phyloP scores from a whole-genome alignment of 202 grass and related monocot species.

The Setaria viridis region DNA sequence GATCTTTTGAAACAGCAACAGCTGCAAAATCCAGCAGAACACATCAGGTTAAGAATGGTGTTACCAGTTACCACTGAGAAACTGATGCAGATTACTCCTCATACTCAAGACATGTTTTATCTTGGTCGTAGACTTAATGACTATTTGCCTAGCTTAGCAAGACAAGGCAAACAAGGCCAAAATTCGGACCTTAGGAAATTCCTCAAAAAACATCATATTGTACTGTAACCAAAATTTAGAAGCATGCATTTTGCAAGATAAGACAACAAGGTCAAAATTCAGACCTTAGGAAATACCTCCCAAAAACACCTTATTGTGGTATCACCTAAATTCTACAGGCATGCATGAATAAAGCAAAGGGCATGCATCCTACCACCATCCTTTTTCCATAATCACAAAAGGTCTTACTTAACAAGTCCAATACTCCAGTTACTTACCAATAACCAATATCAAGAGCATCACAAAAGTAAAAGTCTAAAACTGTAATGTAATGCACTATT shows the following conservation, averaged over 20 bases:
- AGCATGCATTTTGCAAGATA: not conserved
- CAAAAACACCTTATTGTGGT: not conserved
- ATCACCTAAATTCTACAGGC: constrained; percentile 10
- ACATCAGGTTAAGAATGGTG: constrained; percentile 20
- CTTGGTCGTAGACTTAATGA: not conserved
- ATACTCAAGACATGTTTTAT: not conserved
- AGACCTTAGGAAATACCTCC: not conserved
- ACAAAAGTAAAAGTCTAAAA: not conserved
- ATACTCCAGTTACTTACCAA: not conserved
- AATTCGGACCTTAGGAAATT: not conserved
- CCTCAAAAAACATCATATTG: constrained; percentile 19
- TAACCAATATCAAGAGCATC: not conserved
- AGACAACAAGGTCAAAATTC: not conserved
- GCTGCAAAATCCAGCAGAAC: constrained; percentile 55
- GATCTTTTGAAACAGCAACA: constrained; percentile 88
- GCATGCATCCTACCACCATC: not conserved
- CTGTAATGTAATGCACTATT: not conserved
- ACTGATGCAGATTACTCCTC: constrained; percentile 14
- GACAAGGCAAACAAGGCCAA: constrained; percentile 14
- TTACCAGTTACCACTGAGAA: not conserved
- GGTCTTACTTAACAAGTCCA: not conserved
- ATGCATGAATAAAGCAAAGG: constrained; percentile 17
- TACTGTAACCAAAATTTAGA: not conserved
- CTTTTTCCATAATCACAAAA: not conserved
- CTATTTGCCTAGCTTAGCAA: constrained; percentile 18